phyloP scores from a whole-genome alignment of 805 yeast genomes.

The Jamesozyma piceae region DNA sequence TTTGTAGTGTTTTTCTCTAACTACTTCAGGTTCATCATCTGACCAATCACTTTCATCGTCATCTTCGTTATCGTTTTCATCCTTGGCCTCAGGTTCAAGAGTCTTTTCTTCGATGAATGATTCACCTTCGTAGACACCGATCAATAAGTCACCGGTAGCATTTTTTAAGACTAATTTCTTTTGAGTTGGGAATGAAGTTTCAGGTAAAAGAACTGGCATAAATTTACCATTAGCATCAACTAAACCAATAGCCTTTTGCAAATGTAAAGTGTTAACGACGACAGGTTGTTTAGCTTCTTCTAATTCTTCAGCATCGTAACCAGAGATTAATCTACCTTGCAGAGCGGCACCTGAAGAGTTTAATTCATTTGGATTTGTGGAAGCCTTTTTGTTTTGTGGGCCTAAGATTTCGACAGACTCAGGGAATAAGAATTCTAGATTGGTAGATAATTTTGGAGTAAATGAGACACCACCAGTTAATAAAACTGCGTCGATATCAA shows the following conservation, averaged over 20 bases:
- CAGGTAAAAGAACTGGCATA: conserved; percentile 62
- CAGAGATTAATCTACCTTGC: conserved; percentile 79
- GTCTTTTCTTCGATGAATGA: conserved; percentile 75
- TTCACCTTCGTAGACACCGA: conserved; percentile 79
- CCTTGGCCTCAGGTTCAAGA: conserved; percentile 53
- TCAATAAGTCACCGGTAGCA: conserved; percentile 48
- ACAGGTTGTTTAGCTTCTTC: conserved; percentile 69
- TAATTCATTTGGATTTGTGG: conserved; percentile 80
- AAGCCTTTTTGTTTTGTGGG: conserved; percentile 68
- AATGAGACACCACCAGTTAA: conserved; percentile 90
- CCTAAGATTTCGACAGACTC: conserved; percentile 59
- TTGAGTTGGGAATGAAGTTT: conserved; percentile 87
- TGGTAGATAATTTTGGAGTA: conserved; percentile 81
- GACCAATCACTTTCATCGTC: conserved; percentile 44
- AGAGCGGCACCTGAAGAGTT: conserved; percentile 91
- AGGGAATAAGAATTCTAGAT: conserved; percentile 69
- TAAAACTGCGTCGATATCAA: conserved; percentile 84
- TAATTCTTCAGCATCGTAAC: conserved; percentile 77
- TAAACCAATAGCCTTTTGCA: conserved; percentile 75
- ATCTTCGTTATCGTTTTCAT: conserved; percentile 41
- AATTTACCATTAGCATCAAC: conserved; percentile 65
- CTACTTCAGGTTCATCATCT: conserved; percentile 81
- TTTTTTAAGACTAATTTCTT: conserved; percentile 59
- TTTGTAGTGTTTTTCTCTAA: conserved; percentile 62
- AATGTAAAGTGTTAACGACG: conserved; percentile 81